phyloP scores from a whole-genome alignment of 768 basidiomycete species.

The Lepiota venenata region DNA sequence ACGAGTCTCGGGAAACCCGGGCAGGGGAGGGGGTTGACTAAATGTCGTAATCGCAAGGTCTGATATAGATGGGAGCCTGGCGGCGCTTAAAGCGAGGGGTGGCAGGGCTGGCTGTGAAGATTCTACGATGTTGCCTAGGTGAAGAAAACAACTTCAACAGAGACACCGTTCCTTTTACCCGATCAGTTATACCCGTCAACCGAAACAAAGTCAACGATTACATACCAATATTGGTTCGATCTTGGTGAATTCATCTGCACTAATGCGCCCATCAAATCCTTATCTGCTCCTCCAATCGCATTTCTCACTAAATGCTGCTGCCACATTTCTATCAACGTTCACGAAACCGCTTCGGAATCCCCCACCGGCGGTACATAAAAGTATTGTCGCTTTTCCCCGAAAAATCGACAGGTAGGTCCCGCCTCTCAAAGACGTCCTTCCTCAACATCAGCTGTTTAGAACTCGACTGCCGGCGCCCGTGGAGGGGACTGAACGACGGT shows the following conservation, averaged over 20 bases:
- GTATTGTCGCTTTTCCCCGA: conserved; percentile 25
- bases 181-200: neutral
- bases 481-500: neutral
- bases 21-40: too few species aligned
- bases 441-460: neutral
- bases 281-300: conserved; percentile 49
- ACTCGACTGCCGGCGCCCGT: neutral
- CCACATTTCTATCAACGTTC: conserved; percentile 38
- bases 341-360: conserved; percentile 37
- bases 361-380: conserved; percentile 33
- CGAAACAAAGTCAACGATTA: neutral
- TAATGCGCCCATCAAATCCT: conserved; percentile 37
- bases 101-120: too few species aligned
- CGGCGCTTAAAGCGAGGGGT: too few species aligned
- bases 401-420: conserved; percentile 31
- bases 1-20: too few species aligned
- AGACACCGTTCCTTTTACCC: conserved; percentile 22
- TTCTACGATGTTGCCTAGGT: conserved; percentile 12
- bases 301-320: conserved; percentile 51
- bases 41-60: too few species aligned
- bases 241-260: conserved; percentile 34
- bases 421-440: conserved; percentile 10
- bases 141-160: conserved; percentile 24
- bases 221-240: conserved; percentile 36
- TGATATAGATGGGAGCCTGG: too few species aligned